These are phyloP conservation scores for Cutaneotrichosporon mucoides DNA, from an alignment of 1,284 basidiomycete genomes.

Conservation along the genomic window DNA sequence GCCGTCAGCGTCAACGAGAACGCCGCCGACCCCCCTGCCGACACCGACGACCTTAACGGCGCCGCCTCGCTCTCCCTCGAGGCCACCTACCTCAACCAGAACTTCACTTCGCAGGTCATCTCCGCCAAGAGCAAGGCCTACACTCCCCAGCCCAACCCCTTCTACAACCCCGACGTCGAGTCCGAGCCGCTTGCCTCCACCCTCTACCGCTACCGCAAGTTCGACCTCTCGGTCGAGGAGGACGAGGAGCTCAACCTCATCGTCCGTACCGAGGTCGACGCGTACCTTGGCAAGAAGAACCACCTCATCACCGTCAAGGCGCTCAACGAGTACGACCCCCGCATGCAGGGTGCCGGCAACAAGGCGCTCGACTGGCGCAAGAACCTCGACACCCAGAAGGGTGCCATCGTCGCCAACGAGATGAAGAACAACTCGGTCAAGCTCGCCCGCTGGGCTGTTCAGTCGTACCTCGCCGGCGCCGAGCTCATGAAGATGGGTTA, in stretches of 20 bases:
- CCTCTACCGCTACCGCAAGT: slow-evolving; percentile 93
- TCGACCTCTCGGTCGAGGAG: slow-evolving; percentile 87
- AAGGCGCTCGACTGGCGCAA: slow-evolving; percentile 91
- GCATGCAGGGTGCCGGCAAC: slow-evolving; percentile 62
- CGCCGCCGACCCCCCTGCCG: slow-evolving; percentile 88
- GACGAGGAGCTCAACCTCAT: slow-evolving; percentile 81
- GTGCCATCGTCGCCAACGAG: slow-evolving; percentile 97
- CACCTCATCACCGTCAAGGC: slow-evolving; percentile 83
- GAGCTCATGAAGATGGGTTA: slow-evolving; percentile 95
- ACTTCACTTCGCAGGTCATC: slow-evolving; percentile 96
- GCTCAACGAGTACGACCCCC: slow-evolving; percentile 95
- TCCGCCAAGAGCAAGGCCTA: slow-evolving; percentile 57
- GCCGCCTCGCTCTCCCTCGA: slow-evolving; percentile 92
- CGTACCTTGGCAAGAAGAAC: slow-evolving; percentile 62
- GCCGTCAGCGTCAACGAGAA: slow-evolving; percentile 99
- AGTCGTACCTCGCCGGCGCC: slow-evolving; percentile 91
- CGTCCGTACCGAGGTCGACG: slow-evolving; percentile 95
- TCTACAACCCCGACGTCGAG: slow-evolving; percentile 84
- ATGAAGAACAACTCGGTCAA: slow-evolving; percentile 99
- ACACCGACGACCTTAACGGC: slow-evolving; percentile 77
- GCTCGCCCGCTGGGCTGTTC: slow-evolving; percentile 94
- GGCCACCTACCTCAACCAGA: slow-evolving; percentile 98
- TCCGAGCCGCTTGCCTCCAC: slow-evolving; percentile 92
- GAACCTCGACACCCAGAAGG: slow-evolving; percentile 92
- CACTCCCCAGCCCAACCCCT: slow-evolving; percentile 84